A percentile compares a stretch with the other conserved stretches of the same genome.
phyloP scores from a whole-genome alignment of 2,329 filamentous ascomycete species.

The Aurifilum marmelostoma region DNA sequence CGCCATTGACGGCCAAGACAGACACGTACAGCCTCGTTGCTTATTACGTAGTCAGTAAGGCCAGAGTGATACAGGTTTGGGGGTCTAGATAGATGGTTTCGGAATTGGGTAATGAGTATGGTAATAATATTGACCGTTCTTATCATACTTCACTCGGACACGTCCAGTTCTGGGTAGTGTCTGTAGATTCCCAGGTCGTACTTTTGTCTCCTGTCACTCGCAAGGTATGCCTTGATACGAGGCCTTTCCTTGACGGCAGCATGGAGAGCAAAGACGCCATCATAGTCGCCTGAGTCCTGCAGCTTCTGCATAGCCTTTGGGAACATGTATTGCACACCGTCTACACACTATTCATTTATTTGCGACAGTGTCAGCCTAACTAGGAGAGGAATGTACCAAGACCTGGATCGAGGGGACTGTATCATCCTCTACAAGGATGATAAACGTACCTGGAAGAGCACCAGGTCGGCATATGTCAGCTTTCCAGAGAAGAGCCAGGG shows the following conservation, averaged over 20 bases:
- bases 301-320: slow-evolving; percentile 65
- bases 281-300: slow-evolving; percentile 59
- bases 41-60: not conserved
- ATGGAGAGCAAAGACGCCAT: slow-evolving; percentile 66
- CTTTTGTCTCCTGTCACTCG: slow-evolving; percentile 62
- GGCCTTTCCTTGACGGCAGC: slow-evolving; percentile 64
- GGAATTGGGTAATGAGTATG: not conserved
- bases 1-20: not conserved
- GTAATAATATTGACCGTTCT: not conserved
- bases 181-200: slow-evolving; percentile 72
- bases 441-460: slow-evolving; percentile 67
- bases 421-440: not conserved
- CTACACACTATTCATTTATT: slow-evolving; percentile 45
- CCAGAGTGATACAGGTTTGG: too few species aligned
- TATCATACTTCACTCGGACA: slow-evolving; percentile 36
- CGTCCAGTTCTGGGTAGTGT: slow-evolving; percentile 73
- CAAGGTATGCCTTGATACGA: slow-evolving; percentile 70
- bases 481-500: slow-evolving; percentile 68
- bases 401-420: not conserved
- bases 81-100: not conserved
- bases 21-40: not conserved
- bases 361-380: slow-evolving; percentile 31
- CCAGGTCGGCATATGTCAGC: slow-evolving; percentile 73
- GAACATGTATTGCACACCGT: slow-evolving; percentile 68
- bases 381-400: not conserved